A percentile compares a stretch with the other conserved stretches of the same genome.
Conservation (phyloP, 2,329 filamentous ascomycete genomes). For the Hirsutella rhossiliensis region DNA sequence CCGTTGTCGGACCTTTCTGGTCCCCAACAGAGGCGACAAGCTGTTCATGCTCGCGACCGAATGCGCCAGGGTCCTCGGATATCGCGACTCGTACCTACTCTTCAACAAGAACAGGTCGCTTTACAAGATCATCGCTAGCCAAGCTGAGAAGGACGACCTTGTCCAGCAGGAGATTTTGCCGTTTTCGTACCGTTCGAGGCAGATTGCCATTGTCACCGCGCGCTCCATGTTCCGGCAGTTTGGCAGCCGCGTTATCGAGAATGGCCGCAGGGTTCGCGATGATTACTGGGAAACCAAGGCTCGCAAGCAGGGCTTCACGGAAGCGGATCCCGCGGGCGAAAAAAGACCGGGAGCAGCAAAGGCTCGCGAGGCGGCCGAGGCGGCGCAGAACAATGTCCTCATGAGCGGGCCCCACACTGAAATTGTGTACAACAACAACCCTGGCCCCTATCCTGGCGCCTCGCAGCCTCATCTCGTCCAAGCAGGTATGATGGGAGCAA, state of each 20-base stretch:
- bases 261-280: conserved; percentile 82
- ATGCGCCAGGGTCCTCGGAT: conserved; percentile 85
- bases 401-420: conserved; percentile 64
- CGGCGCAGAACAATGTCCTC: conserved; percentile 52
- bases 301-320: conserved; percentile 93
- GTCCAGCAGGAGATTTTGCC: conserved; percentile 91
- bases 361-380: conserved; percentile 69
- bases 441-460: conserved; percentile 51
- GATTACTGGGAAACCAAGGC: conserved; percentile 99
- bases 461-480: conserved; percentile 59
- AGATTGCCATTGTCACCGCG: conserved; percentile 96
- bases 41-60: conserved; percentile 98
- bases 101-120: conserved; percentile 98
- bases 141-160: conserved; percentile 91
- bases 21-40: conserved; percentile 83
- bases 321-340: conserved; percentile 89
- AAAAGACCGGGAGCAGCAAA: conserved; percentile 89
- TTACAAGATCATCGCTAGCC: conserved; percentile 94
- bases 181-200: conserved; percentile 94
- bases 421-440: conserved; percentile 75
- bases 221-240: conserved; percentile 99
- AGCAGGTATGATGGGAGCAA: conserved; percentile 55
- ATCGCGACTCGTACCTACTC: conserved; percentile 92
- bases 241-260: conserved; percentile 82
- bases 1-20: conserved; percentile 83